phyloP scores from a whole-genome alignment of 2,329 filamentous ascomycete genomes.

The Periconia sp. region DNA sequence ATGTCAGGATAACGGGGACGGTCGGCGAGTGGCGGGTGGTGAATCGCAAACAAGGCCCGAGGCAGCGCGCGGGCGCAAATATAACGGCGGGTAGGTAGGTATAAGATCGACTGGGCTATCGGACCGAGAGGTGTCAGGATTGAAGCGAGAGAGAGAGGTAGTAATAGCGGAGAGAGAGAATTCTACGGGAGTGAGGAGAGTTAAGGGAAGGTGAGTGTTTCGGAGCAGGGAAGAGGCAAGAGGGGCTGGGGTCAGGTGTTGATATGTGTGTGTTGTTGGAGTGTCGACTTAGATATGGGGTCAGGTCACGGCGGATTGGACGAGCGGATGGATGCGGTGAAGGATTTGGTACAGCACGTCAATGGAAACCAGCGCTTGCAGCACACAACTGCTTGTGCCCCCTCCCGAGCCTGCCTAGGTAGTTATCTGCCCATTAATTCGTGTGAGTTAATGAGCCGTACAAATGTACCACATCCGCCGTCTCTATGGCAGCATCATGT shows the following conservation, averaged over 20 bases:
- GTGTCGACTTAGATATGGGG: background rate
- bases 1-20: background rate
- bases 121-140: background rate
- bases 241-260: background rate
- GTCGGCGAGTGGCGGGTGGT: background rate
- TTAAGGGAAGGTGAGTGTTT: background rate
- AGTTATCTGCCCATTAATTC: no score
- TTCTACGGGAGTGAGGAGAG: background rate
- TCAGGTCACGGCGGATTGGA: background rate
- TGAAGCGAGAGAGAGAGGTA: background rate
- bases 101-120: background rate
- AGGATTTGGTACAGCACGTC: background rate
- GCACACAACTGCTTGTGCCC: no score
- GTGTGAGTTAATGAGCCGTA: no score
- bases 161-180: background rate
- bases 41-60: background rate
- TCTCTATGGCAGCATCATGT: no score
- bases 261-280: no score
- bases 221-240: background rate
- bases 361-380: no score
- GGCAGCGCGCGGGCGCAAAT: background rate
- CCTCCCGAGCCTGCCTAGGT: no score
- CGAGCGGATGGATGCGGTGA: background rate
- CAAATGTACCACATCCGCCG: no score
- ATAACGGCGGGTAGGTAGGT: background rate